Conservation (phyloP, 1,284 basidiomycete species). For the Ceratobasidium sp. region DNA sequence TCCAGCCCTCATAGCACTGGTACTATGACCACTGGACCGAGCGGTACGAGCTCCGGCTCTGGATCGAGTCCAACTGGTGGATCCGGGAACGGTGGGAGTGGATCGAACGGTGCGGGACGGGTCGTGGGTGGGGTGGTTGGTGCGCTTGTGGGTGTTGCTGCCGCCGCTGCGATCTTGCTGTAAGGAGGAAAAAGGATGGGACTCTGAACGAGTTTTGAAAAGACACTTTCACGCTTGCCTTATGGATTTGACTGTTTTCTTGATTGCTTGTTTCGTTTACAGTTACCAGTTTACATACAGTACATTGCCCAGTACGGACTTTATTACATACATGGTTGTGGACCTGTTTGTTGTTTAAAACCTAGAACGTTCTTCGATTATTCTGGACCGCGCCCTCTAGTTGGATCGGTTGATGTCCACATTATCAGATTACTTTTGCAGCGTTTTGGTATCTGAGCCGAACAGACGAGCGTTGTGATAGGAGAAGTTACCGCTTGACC, state of each 20-base stretch:
- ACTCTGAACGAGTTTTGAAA: not conserved
- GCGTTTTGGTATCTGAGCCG: too few relatives aligned
- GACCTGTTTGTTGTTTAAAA: constrained; percentile 9
- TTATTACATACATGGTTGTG: constrained; percentile 13
- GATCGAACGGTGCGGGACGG: not conserved
- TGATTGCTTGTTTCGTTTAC: not conserved
- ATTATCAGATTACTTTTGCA: too few relatives aligned
- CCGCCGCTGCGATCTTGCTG: constrained; percentile 28
- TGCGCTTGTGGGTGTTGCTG: constrained; percentile 39
- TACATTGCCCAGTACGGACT: constrained; percentile 16
- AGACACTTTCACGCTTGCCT: not conserved
- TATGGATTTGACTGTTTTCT: not conserved
- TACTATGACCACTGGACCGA: not conserved
- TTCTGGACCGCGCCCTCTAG: too few relatives aligned
- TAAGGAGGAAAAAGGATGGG: not conserved
- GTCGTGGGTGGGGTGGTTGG: constrained; percentile 20
- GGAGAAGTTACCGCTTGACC: too few relatives aligned
- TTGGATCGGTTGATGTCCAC: too few relatives aligned
- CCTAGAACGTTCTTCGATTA: not conserved
- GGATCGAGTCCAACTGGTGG: not conserved
- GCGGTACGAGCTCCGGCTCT: not conserved
- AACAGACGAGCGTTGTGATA: too few relatives aligned
- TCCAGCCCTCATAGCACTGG: constrained; percentile 44
- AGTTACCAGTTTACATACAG: not conserved
- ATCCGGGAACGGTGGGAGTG: not conserved